A percentile compares a stretch with the other conserved stretches of the same genome.
These are phyloP conservation scores for Exutisphaerella laricina DNA, from an alignment of 2,329 filamentous ascomycete species.

Conservation along the genomic window DNA sequence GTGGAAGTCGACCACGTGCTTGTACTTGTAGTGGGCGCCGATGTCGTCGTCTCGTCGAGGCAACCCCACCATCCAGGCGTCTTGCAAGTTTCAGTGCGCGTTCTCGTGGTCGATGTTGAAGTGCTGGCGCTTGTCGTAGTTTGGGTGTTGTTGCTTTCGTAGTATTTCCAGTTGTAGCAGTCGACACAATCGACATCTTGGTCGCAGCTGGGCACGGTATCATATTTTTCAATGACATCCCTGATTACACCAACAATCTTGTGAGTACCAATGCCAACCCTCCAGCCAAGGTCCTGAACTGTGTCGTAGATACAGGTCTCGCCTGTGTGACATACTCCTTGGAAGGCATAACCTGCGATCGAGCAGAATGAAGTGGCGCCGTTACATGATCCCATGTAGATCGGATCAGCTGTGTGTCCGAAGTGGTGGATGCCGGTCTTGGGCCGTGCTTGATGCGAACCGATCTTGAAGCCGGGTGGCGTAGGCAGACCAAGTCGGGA, in stretches of 20 bases:
- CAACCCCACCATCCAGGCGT: slow-evolving; percentile 95
- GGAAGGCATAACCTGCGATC: slow-evolving; percentile 86
- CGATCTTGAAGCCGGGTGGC: slow-evolving; percentile 70
- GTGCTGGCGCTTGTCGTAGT: slow-evolving; percentile 58
- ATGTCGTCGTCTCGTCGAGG: slow-evolving; percentile 50
- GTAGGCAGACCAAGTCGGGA: slow-evolving; percentile 76
- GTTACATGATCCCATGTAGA: slow-evolving; percentile 92
- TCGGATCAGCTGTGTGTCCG: slow-evolving; percentile 90
- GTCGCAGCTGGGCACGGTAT: slow-evolving; percentile 69
- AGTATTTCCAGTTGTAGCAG: slow-evolving; percentile 91
- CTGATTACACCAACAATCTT: slow-evolving; percentile 83
- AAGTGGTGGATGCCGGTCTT: slow-evolving; percentile 82
- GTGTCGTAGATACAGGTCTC: slow-evolving; percentile 88
- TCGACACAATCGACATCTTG: slow-evolving; percentile 74
- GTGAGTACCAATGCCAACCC: slow-evolving; percentile 85
- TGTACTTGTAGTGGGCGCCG: slow-evolving; percentile 41
- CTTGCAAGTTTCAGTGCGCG: slow-evolving; percentile 77
- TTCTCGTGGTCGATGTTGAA: slow-evolving; percentile 53
- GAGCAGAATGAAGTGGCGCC: slow-evolving; percentile 84
- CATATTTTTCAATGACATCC: slow-evolving; percentile 79
- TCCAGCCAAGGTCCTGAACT: slow-evolving; percentile 84
- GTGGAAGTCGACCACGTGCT: slow-evolving; percentile 31
- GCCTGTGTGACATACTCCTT: slow-evolving; percentile 87
- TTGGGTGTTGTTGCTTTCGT: slow-evolving; percentile 83
- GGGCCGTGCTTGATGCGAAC: slow-evolving; percentile 60